A percentile compares a stretch with the other conserved stretches of the same genome.
phyloP scores from a whole-genome alignment of 2,329 filamentous ascomycete species.

The Neonectria hederae region DNA sequence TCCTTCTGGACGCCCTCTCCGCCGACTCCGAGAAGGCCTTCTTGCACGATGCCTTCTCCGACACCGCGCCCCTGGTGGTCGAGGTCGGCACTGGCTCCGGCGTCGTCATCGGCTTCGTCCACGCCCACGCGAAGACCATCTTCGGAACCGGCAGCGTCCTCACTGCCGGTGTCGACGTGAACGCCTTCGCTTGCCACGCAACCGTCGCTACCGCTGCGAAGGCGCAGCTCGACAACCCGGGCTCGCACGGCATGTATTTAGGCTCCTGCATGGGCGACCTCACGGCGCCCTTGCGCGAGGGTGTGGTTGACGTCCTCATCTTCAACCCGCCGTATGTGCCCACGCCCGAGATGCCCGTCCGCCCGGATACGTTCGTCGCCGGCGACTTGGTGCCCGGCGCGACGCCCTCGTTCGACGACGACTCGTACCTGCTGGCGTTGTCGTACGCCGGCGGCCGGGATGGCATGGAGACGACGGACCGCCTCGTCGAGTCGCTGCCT shows the following conservation, averaged over 20 bases:
- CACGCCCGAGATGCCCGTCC: conserved; percentile 75
- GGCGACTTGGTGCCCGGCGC: conserved; percentile 40
- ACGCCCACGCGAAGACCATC: conserved; percentile 76
- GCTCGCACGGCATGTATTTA: conserved; percentile 64
- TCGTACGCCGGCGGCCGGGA: conserved; percentile 90
- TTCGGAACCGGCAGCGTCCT: conserved; percentile 78
- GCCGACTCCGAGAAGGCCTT: conserved; percentile 74
- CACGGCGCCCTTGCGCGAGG: conserved; percentile 64
- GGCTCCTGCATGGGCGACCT: conserved; percentile 78
- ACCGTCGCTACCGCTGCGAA: conserved; percentile 74
- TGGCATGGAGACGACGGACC: conserved; percentile 93
- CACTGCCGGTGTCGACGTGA: conserved; percentile 84
- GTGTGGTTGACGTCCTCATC: conserved; percentile 80
- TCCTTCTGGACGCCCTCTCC: conserved; percentile 91
- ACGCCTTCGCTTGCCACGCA: conserved; percentile 81
- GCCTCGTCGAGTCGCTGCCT: conserved; percentile 77
- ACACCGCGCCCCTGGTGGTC: conserved; percentile 70
- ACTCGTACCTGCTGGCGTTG: conserved; percentile 83
- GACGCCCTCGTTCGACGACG: conserved; percentile 72
- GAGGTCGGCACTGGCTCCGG: conserved; percentile 94
- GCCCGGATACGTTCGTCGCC: conserved; percentile 47
- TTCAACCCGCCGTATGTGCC: conserved; percentile 99
- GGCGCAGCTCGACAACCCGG: conserved; percentile 48
- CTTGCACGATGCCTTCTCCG: conserved; percentile 69
- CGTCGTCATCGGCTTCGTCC: conserved; percentile 88